These are phyloP conservation scores for Talaromyces sp. DNA, from an alignment of 2,329 filamentous ascomycete species.

Conservation along the genomic window DNA sequence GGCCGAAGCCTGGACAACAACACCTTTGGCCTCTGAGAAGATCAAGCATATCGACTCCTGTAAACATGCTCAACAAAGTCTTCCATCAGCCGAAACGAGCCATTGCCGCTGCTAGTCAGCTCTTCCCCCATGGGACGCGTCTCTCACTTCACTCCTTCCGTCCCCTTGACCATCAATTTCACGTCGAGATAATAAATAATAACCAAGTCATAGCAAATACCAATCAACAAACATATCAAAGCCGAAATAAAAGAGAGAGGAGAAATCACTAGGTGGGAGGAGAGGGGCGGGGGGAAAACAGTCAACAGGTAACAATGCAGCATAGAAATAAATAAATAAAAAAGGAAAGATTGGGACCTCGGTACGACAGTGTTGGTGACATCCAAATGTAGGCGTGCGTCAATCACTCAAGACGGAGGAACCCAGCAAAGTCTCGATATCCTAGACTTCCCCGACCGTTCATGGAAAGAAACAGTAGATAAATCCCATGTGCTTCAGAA, in stretches of 20 bases:
- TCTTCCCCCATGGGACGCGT: background rate
- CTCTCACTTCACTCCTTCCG: background rate
- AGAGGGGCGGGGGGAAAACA: background rate
- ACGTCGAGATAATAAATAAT: constrained; percentile 9
- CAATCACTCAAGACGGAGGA: constrained; percentile 5
- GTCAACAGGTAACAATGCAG: background rate
- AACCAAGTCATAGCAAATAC: background rate
- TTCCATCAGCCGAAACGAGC: background rate
- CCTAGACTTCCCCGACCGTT: constrained; percentile 11
- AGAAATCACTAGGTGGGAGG: background rate
- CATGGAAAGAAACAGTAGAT: background rate
- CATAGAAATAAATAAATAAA: background rate
- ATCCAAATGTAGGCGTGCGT: background rate
- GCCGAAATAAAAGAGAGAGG: background rate
- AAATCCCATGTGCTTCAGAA: constrained; percentile 10
- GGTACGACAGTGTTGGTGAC: background rate
- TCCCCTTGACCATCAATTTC: constrained; percentile 7
- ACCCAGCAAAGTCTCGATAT: constrained; percentile 10
- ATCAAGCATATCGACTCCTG: background rate
- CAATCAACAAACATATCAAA: background rate
- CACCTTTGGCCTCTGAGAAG: background rate
- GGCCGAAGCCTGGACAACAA: background rate
- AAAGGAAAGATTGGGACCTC: background rate
- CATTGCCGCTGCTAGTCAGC: background rate
- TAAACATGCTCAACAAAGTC: background rate